Evolutionary conservation across 2,329 filamentous ascomycete genomes (phyloP).

Genomic region (Fusarium lateritium): DNA sequence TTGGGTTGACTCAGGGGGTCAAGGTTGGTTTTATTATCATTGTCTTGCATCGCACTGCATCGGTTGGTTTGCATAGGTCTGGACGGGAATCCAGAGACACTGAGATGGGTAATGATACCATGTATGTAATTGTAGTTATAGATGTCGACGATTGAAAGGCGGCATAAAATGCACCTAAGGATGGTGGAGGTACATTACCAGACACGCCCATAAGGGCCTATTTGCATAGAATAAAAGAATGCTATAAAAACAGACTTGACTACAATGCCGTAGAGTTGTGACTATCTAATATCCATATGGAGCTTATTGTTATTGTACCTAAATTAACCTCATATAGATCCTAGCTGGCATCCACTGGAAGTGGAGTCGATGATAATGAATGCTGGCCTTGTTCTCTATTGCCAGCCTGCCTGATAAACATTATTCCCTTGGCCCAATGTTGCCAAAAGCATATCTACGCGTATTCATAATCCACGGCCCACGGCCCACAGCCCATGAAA

Average conservation of each 20-base stretch:
- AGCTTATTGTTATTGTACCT: not conserved
- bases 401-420: not conserved
- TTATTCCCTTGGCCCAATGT: not conserved
- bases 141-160: constrained; percentile 16
- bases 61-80: constrained; percentile 29
- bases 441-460: constrained; percentile 2
- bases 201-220: constrained; percentile 3
- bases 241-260: not conserved
- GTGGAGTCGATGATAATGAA: constrained; percentile 1
- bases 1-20: constrained; percentile 5
- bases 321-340: no score
- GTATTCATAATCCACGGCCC: constrained; percentile 10
- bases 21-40: constrained; percentile 19
- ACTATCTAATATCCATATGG: not conserved
- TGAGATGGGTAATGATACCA: constrained; percentile 38
- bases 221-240: constrained; percentile 28
- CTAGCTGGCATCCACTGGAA: not conserved
- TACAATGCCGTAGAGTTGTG: not conserved
- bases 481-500: constrained; percentile 7
- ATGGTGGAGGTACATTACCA: constrained; percentile 2
- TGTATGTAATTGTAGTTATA: constrained; percentile 32
- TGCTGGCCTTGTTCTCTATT: not conserved
- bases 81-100: constrained; percentile 17
- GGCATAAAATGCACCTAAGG: constrained; percentile 2
- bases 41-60: constrained; percentile 33